A percentile compares a stretch with the other conserved stretches of the same genome.
Conservation (phyloP, 1,284 basidiomycete genomes). For the Cutaneotrichosporon sp. region DNA sequence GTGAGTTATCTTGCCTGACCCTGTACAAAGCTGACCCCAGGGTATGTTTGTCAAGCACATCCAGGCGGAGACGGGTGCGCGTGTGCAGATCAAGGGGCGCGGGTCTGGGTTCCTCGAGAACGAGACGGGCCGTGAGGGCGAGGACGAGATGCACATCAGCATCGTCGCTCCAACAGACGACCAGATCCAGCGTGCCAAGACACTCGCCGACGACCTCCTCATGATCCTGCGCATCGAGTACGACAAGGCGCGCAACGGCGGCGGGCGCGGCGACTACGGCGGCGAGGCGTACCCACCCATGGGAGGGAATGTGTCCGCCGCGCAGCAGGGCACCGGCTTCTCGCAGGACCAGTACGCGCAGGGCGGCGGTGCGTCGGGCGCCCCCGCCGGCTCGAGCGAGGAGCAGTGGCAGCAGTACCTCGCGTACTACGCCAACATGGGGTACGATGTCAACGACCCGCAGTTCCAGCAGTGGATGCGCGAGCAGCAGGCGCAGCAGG, state of each 20-base stretch:
- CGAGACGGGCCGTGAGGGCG: constrained; percentile 85
- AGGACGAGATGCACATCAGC: constrained; percentile 93
- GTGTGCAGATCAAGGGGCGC: constrained; percentile 96
- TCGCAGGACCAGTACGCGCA: constrained; percentile 25
- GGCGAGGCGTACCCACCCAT: constrained; percentile 60
- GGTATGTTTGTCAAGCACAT: constrained; percentile 99
- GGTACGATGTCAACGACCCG: constrained; percentile 75
- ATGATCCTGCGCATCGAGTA: constrained; percentile 82
- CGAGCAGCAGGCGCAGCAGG: constrained; percentile 14
- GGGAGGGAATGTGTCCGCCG: constrained; percentile 50
- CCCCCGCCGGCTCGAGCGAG: constrained; percentile 38
- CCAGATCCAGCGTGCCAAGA: constrained; percentile 82
- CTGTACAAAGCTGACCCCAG: constrained; percentile 52
- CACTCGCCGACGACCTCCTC: constrained; percentile 83
- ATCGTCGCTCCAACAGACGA: constrained; percentile 88
- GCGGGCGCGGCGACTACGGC: constrained; percentile 62
- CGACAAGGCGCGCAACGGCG: constrained; percentile 64
- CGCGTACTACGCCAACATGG: constrained; percentile 68
- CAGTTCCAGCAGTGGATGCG: constrained; percentile 31
- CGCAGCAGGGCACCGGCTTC: constrained; percentile 53
- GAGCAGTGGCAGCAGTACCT: constrained; percentile 54
- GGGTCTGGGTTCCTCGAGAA: constrained; percentile 95
- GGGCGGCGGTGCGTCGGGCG: constrained; percentile 54
- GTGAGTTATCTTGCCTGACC: constrained; percentile 56
- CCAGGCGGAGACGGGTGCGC: constrained; percentile 90